A percentile compares a stretch with the other conserved stretches of the same genome.
These are phyloP conservation scores for Salix suchowensis DNA, from an alignment of 345 rosid genomes.

Conservation along the genomic window DNA sequence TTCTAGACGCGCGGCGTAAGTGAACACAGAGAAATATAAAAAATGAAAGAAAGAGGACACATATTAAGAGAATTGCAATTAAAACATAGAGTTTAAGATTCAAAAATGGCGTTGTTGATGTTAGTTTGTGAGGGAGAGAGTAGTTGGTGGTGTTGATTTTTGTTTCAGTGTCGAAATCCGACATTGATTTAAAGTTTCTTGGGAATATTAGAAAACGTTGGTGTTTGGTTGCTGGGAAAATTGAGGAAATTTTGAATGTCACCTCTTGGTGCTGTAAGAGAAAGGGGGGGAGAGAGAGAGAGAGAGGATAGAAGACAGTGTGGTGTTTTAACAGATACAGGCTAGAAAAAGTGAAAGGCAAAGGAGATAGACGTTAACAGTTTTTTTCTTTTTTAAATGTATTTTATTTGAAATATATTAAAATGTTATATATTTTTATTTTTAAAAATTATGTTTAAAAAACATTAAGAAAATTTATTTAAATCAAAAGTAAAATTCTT, in stretches of 20 bases:
- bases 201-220: constrained; percentile 1
- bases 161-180: constrained; percentile 32
- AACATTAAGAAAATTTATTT: too few relatives aligned
- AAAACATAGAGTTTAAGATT: constrained; percentile 54
- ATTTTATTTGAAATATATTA: too few relatives aligned
- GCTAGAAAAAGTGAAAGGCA: not conserved
- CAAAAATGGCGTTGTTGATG: constrained; percentile 45
- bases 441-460: too few relatives aligned
- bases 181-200: constrained; percentile 33
- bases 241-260: not conserved
- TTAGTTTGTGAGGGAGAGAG: constrained; percentile 29
- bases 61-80: constrained; percentile 41
- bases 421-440: too few relatives aligned
- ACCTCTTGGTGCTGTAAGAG: not conserved
- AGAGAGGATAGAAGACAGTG: not conserved
- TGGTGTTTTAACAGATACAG: constrained; percentile 27
- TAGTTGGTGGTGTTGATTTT: constrained; percentile 3
- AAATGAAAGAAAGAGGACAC: constrained; percentile 34
- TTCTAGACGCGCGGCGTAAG: constrained; percentile 42
- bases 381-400: not conserved
- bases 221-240: constrained; percentile 13
- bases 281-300: not conserved
- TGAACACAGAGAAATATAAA: constrained; percentile 54
- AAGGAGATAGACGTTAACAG: not conserved
- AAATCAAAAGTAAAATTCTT: too few relatives aligned